A percentile compares a stretch with the other conserved stretches of the same genome.
phyloP scores from a whole-genome alignment of 2,329 filamentous ascomycete genomes.

The Arachnopeziza araneosa region DNA sequence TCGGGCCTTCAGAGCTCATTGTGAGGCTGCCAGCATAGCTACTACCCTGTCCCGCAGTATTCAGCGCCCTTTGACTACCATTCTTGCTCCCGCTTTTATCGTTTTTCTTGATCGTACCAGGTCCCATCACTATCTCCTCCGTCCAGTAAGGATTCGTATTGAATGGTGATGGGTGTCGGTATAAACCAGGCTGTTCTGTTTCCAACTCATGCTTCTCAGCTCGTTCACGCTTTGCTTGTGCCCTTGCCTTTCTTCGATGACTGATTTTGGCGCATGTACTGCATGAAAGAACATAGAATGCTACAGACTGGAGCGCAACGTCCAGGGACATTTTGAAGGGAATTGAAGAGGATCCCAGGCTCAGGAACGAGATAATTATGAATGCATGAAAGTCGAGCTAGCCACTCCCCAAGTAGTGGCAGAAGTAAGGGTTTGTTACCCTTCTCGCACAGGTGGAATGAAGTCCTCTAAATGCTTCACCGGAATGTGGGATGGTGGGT shows the following conservation, averaged over 20 bases:
- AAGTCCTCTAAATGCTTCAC: not conserved
- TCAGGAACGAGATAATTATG: constrained; percentile 4
- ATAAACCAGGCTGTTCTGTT: constrained; percentile 64
- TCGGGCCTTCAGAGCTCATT: constrained; percentile 32
- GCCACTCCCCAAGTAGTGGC: not conserved
- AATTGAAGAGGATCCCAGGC: not conserved
- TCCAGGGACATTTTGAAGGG: constrained; percentile 43
- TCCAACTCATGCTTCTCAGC: constrained; percentile 59
- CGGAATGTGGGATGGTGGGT: not conserved
- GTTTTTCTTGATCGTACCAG: constrained; percentile 62
- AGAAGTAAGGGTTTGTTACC: not conserved
- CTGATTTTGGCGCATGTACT: constrained; percentile 70
- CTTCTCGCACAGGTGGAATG: not conserved
- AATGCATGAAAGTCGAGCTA: constrained; percentile 19
- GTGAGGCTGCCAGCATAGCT: constrained; percentile 35
- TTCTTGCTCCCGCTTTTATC: constrained; percentile 46
- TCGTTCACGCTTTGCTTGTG: constrained; percentile 63
- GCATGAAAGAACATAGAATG: constrained; percentile 75
- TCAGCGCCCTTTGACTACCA: constrained; percentile 54
- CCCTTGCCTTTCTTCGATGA: constrained; percentile 64
- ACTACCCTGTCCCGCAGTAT: constrained; percentile 52
- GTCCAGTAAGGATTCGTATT: constrained; percentile 85
- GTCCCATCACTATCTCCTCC: constrained; percentile 80
- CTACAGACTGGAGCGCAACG: constrained; percentile 64
- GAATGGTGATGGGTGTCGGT: constrained; percentile 76